Percentiles rank a stretch among this genome's conserved stretches.
Evolutionary conservation across 2,329 filamentous ascomycete species (phyloP).

Genomic region (Xylariaceae sp.): DNA sequence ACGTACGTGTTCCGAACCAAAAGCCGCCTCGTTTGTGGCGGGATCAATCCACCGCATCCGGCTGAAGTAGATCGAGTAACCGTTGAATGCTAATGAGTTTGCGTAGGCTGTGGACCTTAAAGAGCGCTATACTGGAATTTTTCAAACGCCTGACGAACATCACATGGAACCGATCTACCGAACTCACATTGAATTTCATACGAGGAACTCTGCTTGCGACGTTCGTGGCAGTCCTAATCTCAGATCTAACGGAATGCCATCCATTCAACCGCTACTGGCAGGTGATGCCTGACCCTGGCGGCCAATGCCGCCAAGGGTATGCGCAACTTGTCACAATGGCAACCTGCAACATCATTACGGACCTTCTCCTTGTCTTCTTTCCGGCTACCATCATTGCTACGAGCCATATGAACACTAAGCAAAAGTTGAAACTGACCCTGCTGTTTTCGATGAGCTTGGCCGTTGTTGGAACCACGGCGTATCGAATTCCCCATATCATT

Average conservation of each 20-base stretch:
- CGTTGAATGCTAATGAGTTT: slow-evolving; percentile 31
- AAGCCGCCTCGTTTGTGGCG: not conserved
- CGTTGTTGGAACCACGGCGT: slow-evolving; percentile 78
- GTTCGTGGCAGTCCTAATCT: slow-evolving; percentile 78
- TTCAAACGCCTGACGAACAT: slow-evolving; percentile 81
- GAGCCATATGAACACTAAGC: slow-evolving; percentile 74
- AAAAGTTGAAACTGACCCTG: slow-evolving; percentile 76
- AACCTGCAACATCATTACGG: slow-evolving; percentile 84
- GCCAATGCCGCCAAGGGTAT: slow-evolving; percentile 82
- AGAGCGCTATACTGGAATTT: slow-evolving; percentile 88
- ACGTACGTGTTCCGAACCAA: slow-evolving; percentile 64
- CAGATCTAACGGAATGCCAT: slow-evolving; percentile 81
- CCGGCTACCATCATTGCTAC: slow-evolving; percentile 85
- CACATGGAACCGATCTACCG: slow-evolving; percentile 79
- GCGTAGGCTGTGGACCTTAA: slow-evolving; percentile 86
- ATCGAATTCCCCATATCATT: slow-evolving; percentile 80
- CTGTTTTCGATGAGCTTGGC: slow-evolving; percentile 85
- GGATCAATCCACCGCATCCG: not conserved
- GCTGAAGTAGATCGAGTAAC: not conserved
- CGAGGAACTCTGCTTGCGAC: slow-evolving; percentile 76
- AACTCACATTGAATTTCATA: slow-evolving; percentile 70
- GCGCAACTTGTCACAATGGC: slow-evolving; percentile 89
- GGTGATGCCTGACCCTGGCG: slow-evolving; percentile 82
- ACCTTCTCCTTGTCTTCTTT: slow-evolving; percentile 83
- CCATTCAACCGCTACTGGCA: slow-evolving; percentile 78